Evolutionary conservation across 306 rosid genomes (phyloP), one percentile per base, ranked within the genome.

Genomic region (Sphenostylis stenocarpa): DNA sequence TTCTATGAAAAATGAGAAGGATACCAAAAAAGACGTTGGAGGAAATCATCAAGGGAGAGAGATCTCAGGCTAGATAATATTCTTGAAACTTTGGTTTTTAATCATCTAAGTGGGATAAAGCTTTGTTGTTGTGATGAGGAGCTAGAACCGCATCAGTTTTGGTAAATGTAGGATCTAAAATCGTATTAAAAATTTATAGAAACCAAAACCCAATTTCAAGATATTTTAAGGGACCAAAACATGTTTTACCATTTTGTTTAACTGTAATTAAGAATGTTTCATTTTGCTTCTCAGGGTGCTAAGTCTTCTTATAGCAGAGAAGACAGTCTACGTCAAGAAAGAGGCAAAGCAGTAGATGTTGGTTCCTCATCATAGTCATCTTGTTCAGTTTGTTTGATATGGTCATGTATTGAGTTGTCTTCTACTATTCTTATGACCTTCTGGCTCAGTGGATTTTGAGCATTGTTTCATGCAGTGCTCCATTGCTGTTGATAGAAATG

Each of bases 251-350:
- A 17, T 17, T 49, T n/a, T 49, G 23, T 49, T 49, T n/a, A 49
- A 2, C 7, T 49, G 24, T 61, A 38, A 61, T 56, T 53, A 82
- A 44, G 20, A 75, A 68, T 70, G 19, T 43, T 49, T 64, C 20
- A 56, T 56, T 24, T 24, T 56, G n/a, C 73, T 86, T 86, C 28
- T 61, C 83, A 92, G 99, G 99, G 99, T 70, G 98, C 92, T 36
- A 88, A 87, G 84, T 74, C 82, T 71, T 70, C 86, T 65, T 92
- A 87, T 84, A 75, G 77, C 61, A 86, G 99, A 87, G 96, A 91
- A 71, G 82, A 87, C 88, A 96, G 98, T 79, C 89, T 96, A 64
- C 95, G 96, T 80, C 92, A 15, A 67, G 99, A 96, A 87, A 65
- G 62, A 28, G 76, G 44, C 16, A 9, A 28, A 16, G 16, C 72